These are phyloP conservation scores for Scortechinia acanthostroma DNA, from an alignment of 2,329 filamentous ascomycete genomes.

Conservation along the genomic window DNA sequence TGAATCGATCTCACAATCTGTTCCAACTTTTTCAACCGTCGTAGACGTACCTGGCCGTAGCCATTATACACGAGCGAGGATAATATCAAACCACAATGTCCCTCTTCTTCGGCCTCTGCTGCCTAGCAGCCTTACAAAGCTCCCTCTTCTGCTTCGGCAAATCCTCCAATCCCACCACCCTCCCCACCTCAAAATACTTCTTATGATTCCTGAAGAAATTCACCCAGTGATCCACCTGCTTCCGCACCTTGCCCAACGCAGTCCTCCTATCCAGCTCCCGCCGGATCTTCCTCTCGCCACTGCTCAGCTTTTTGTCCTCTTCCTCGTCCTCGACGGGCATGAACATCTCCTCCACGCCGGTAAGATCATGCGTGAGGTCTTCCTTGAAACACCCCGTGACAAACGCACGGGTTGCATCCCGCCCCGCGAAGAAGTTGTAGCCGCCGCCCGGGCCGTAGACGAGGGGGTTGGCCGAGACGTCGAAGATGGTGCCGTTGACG, in stretches of 20 bases:
- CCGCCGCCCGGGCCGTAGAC: slow-evolving; percentile 50
- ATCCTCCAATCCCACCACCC: slow-evolving; percentile 25
- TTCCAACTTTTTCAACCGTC: too few species aligned
- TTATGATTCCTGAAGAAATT: slow-evolving; percentile 48
- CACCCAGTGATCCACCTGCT: slow-evolving; percentile 48
- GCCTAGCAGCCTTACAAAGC: slow-evolving; percentile 46
- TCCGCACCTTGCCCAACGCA: slow-evolving; percentile 40
- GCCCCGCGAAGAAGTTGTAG: slow-evolving; percentile 59
- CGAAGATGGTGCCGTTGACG: slow-evolving; percentile 48
- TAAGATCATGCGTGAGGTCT: slow-evolving; percentile 51
- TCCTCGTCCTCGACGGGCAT: slow-evolving; percentile 42
- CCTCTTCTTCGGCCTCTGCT: too few species aligned
- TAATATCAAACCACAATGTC: too few species aligned
- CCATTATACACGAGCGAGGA: too few species aligned
- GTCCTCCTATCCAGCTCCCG: slow-evolving; percentile 37
- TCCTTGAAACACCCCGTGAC: slow-evolving; percentile 62
- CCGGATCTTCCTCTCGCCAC: slow-evolving; percentile 23
- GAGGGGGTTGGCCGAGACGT: slow-evolving; percentile 35
- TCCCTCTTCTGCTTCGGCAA: slow-evolving; percentile 28
- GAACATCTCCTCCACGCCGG: slow-evolving; percentile 58
- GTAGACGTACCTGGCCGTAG: too few species aligned
- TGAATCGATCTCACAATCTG: too few species aligned
- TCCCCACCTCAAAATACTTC: slow-evolving; percentile 55
- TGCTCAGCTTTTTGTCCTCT: slow-evolving; percentile 6
- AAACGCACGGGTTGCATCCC: slow-evolving; percentile 59